phyloP scores from a whole-genome alignment of 164 flowering plant genomes.

The Chimonanthus salicifolius region DNA sequence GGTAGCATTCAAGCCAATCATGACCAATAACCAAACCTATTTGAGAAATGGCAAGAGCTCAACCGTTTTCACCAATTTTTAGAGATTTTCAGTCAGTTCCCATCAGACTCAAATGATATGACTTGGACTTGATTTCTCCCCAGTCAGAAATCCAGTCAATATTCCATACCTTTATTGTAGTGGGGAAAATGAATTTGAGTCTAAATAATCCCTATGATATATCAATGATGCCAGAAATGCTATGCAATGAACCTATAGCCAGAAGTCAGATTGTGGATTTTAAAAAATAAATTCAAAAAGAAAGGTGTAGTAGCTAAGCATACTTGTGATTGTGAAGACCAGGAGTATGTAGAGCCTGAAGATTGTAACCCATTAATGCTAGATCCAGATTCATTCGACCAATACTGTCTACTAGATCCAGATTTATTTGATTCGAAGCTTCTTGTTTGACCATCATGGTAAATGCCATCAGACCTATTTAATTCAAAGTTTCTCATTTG shows the following conservation, averaged over 20 bases:
- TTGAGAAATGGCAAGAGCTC: no score
- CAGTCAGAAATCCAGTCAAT: no score
- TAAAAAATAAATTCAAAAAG: background rate
- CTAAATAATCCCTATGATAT: background rate
- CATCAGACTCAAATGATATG: no score
- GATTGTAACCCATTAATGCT: background rate
- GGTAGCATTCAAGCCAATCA: no score
- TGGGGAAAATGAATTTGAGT: background rate
- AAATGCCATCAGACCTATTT: background rate
- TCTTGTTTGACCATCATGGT: conserved; percentile 3
- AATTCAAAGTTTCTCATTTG: conserved; percentile 8
- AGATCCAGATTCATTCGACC: conserved; percentile 11
- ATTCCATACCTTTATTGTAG: no score
- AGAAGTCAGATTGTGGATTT: background rate
- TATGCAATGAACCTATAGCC: background rate
- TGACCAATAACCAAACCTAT: no score
- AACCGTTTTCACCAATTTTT: no score
- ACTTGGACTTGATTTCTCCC: no score
- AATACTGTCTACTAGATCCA: background rate
- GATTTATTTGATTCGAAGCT: conserved; percentile 1
- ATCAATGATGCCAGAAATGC: background rate
- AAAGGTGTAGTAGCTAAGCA: background rate
- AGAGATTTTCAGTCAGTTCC: no score
- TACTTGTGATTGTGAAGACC: conserved; percentile 12
- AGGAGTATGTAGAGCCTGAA: background rate